Percentiles rank a stretch among this genome's conserved stretches.
Evolutionary conservation across 768 basidiomycete species (phyloP).

Genomic region (Leccinum rimulosum): DNA sequence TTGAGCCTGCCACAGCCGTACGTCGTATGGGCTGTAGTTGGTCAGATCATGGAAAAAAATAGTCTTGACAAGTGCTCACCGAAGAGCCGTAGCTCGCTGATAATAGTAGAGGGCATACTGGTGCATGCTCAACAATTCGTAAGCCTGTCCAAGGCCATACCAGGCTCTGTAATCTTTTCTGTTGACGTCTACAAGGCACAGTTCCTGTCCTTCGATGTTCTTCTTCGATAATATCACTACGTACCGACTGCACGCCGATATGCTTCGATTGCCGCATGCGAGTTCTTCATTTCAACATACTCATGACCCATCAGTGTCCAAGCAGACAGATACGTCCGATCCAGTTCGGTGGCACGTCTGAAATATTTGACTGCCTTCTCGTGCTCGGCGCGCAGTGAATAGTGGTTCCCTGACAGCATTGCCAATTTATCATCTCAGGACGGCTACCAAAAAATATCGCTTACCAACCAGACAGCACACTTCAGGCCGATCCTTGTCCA

Average conservation of each 20-base stretch:
- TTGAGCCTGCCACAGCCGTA: slow-evolving; percentile 93
- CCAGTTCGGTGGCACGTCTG: slow-evolving; percentile 89
- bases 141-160: slow-evolving; percentile 98
- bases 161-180: slow-evolving; percentile 97
- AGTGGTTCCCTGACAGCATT: slow-evolving; percentile 80
- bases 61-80: slow-evolving; percentile 43
- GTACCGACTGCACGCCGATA: slow-evolving; percentile 93
- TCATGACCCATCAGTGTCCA: slow-evolving; percentile 99
- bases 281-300: slow-evolving; percentile 98
- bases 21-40: slow-evolving; percentile 80
- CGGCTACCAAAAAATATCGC: slow-evolving; percentile 20
- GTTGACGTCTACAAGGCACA: slow-evolving; percentile 69
- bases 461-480: slow-evolving; percentile 93
- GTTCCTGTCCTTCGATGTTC: neutral
- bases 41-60: slow-evolving; percentile 2
- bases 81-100: slow-evolving; percentile 88
- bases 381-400: slow-evolving; percentile 89
- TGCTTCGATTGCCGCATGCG: slow-evolving; percentile 97
- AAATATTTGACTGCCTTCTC: slow-evolving; percentile 97
- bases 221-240: slow-evolving; percentile 23
- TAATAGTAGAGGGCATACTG: slow-evolving; percentile 96
- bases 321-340: slow-evolving; percentile 91
- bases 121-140: slow-evolving; percentile 95
- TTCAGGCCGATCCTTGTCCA: slow-evolving; percentile 94
- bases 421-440: neutral